Evolutionary conservation across 2,329 filamentous ascomycete genomes (phyloP).

Genomic region (Fusarium falciforme): DNA sequence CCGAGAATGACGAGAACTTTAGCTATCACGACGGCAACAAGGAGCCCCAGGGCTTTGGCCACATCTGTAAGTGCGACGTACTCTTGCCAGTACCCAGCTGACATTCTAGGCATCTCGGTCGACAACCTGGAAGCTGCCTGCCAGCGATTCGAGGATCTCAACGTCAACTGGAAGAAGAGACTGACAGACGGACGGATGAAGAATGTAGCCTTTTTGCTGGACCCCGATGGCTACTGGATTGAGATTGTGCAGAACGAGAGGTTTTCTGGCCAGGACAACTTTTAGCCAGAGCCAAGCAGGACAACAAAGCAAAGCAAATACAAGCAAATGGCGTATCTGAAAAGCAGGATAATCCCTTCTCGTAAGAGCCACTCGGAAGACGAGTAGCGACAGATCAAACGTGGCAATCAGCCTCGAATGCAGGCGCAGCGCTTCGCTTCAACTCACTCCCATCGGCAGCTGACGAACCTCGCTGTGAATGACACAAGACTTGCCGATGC

Average conservation of each 20-base stretch:
- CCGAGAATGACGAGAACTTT: slow-evolving; percentile 86
- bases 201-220: slow-evolving; percentile 91
- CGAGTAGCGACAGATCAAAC: neutral
- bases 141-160: slow-evolving; percentile 82
- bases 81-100: slow-evolving; percentile 18
- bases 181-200: slow-evolving; percentile 93
- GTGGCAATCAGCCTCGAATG: neutral
- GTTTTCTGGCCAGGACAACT: slow-evolving; percentile 65
- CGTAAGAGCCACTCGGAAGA: slow-evolving; percentile 1
- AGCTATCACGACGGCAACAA: slow-evolving; percentile 93
- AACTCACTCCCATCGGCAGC: neutral
- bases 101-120: slow-evolving; percentile 75
- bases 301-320: neutral
- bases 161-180: slow-evolving; percentile 93
- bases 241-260: slow-evolving; percentile 83
- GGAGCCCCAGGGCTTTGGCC: slow-evolving; percentile 92
- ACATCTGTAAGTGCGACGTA: slow-evolving; percentile 75
- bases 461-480: neutral
- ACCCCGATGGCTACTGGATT: slow-evolving; percentile 89
- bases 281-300: slow-evolving; percentile 49
- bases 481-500: neutral
- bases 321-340: neutral
- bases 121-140: slow-evolving; percentile 92
- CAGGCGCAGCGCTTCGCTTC: neutral
- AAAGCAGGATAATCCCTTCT: neutral